These are phyloP conservation scores for Magnusiomyces starmeri DNA, from an alignment of 1,139 yeast genomes.

Conservation along the genomic window DNA sequence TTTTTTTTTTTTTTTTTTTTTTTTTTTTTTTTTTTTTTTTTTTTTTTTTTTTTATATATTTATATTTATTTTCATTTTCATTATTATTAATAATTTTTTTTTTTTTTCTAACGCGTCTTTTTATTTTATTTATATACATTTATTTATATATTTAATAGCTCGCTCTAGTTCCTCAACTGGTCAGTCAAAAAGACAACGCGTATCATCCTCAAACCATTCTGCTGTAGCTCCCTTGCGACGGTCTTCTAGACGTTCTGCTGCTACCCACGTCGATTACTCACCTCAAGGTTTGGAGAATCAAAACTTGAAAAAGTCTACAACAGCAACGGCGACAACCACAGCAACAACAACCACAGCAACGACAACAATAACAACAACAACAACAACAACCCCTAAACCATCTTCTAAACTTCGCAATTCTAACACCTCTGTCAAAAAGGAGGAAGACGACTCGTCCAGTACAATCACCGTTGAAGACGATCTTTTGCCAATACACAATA, in stretches of 20 bases:
- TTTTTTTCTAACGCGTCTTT: constrained; percentile 2
- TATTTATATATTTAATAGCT: neutral
- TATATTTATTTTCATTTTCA: neutral
- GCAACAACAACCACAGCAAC: neutral
- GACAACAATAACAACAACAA: neutral
- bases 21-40: constrained; percentile 5
- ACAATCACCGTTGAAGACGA: no score
- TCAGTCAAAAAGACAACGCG: neutral
- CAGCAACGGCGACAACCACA: neutral
- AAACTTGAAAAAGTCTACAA: neutral
- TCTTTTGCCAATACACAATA: constrained; percentile 14
- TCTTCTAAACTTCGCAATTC: no score
- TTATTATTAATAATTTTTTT: constrained; percentile 1
- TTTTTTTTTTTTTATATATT: constrained; percentile 1
- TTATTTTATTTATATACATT: constrained; percentile 2
- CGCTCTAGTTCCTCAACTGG: neutral
- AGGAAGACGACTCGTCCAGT: no score
- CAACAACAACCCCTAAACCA: neutral
- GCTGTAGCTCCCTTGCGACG: constrained; percentile 10
- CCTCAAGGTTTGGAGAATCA: constrained; percentile 7
- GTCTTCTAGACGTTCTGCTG: constrained; percentile 10
- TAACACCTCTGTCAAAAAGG: no score
- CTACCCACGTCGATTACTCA: constrained; percentile 10
- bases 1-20: constrained; percentile 1
- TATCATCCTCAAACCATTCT: neutral